Base-by-base conservation (phyloP, 176 grass and related monocot genomes). In the Dactylis glomerata region DNA sequence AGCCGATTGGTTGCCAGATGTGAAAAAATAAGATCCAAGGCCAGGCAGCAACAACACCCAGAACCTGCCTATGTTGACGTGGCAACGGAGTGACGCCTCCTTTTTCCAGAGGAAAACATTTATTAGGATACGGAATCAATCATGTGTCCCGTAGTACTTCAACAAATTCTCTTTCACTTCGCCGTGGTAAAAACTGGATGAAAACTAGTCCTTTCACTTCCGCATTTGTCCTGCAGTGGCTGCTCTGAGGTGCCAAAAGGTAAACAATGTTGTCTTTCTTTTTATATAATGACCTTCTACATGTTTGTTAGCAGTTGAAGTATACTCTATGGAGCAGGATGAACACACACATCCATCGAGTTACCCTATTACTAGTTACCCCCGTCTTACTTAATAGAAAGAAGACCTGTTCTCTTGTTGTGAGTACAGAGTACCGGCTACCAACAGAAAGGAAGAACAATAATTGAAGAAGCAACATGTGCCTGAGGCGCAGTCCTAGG, bases 81-180 rank as follows among this genome's bases (percentile, higher is more conserved):
- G 83, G 83, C 87, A 58, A 26, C 69, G 14, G 3, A 41, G 30
- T 68, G 12, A 30, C 68, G 69, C 71, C 15, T 45, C 32, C 62
- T 9, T 19, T 8, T 72, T 19, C 23, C n/a, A 27, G 66, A 77
- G 73, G 40, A 82, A 38, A 27, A 61, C 63, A 20, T 64, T 12
- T 63, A 28, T 19, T 77, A 50, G 5, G 51, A 81, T 34, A 81
- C 76, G 59, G 17, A 76, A 69, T 57, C 69, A 23, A 6, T 42
- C 20, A 17, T 45, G 33, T 20, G 19, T 15, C 47, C 68, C 8
- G 26, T 78, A 86, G 32, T 42, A 70, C 72, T 64, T 61, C 36
- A 68, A 42, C 68, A 56, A 68, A 47, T 76, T 89, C 28, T 57
- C 37, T 57, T 82, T 82, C 8, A 56, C 47, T 40, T 80, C 23